Evolutionary conservation across 768 basidiomycete genomes (phyloP).

Genomic region (Rhodotorula babjevae): DNA sequence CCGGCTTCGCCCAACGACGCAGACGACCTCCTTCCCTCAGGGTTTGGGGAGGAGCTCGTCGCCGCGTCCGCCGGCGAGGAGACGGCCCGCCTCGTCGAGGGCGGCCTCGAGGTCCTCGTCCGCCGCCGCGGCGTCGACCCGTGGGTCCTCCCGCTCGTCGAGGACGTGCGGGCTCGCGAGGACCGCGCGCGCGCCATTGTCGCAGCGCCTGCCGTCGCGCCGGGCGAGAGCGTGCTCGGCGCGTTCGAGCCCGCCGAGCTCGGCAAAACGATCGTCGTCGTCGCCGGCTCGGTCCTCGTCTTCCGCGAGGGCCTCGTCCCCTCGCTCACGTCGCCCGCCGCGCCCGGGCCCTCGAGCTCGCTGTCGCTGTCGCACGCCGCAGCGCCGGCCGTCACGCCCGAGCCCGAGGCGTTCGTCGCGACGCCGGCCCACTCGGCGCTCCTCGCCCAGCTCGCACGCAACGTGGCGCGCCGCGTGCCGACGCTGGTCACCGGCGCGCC

Average conservation of each 20-base stretch:
- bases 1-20: slow-evolving; percentile 67
- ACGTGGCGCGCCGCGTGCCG: slow-evolving; percentile 66
- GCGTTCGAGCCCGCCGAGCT: slow-evolving; percentile 46
- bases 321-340: slow-evolving; percentile 41
- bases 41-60: slow-evolving; percentile 43
- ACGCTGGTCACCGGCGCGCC: slow-evolving; percentile 77
- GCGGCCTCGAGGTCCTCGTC: slow-evolving; percentile 60
- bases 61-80: not conserved
- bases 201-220: not conserved
- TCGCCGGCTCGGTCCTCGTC: slow-evolving; percentile 65
- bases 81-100: slow-evolving; percentile 42
- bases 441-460: slow-evolving; percentile 61
- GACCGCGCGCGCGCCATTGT: slow-evolving; percentile 48
- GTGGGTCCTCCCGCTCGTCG: slow-evolving; percentile 73
- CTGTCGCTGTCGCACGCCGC: slow-evolving; percentile 24
- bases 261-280: slow-evolving; percentile 55
- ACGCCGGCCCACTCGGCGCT: slow-evolving; percentile 61
- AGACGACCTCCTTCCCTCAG: slow-evolving; percentile 58
- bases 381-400: slow-evolving; percentile 8
- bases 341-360: slow-evolving; percentile 47
- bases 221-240: slow-evolving; percentile 44
- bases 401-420: slow-evolving; percentile 50
- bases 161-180: slow-evolving; percentile 59
- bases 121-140: slow-evolving; percentile 57
- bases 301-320: slow-evolving; percentile 52